Base-by-base conservation (phyloP, 345 rosid genomes). In the Populus euphratica region DNA sequence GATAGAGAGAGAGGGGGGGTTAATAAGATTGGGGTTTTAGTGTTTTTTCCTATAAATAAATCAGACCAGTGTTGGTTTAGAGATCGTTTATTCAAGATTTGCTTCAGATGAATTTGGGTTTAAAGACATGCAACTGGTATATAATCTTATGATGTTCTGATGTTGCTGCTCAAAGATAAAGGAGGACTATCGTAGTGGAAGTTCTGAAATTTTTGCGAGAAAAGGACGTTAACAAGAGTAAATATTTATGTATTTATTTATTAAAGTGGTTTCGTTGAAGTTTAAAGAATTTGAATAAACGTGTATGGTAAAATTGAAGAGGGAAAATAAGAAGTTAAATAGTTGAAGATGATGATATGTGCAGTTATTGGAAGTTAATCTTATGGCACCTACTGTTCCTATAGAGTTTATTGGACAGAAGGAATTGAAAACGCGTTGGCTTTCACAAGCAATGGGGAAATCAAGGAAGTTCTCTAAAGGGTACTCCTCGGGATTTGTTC, bases 391-490 rank as follows among this genome's bases (percentile, higher is more conserved):
- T 23, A 80, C 84, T 83, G 79, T 87, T 82, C 93, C 88, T 61
- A 79, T 91, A 90, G 92, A 87, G 76, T 89, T 85, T 76, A 64
- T 56, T 64, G 90, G 93, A 70, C 88, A 82, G 86, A 88, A 86
- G 81, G 87, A 78, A 77, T 81, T 83, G 4, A 78, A 67, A 35
- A 85, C 81, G 83, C 76, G 77, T 79, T 80, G 77, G 52, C 76
- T 79, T 50, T 72, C 86, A 4, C 86, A 78, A 85, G 61, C 63
- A 72, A 91, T 90, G 96, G 92, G 91, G 70, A 94, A 94, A 84
- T 90, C 93, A 7, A 79, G 88, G 76, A 88, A 91, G 80, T 85
- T 82, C 80, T 85, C 89, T 17, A 89, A 91, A 85, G 93, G 91
- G 75, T 88, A 70, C 66, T 82, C 91, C 56, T 84, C 93, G 52